phyloP scores from a whole-genome alignment of 78 protist species.

The Isochrysis galbana region DNA sequence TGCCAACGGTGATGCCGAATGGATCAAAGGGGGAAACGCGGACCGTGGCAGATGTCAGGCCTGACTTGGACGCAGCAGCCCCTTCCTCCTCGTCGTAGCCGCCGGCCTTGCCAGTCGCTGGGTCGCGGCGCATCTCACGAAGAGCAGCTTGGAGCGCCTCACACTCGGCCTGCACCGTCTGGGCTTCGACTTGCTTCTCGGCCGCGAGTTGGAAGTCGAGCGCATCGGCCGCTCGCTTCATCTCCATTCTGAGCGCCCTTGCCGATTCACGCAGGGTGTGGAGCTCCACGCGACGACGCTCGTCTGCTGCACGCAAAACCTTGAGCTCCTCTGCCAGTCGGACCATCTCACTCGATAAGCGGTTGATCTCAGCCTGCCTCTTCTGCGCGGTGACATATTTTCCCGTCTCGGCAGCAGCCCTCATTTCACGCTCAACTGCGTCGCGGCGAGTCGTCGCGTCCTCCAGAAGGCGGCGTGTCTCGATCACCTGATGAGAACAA shows the following conservation, averaged over 20 bases:
- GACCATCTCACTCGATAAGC: background rate
- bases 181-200: background rate
- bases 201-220: background rate
- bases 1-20: constrained; percentile 6
- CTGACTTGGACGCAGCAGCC: too few species aligned
- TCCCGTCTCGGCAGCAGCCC: background rate
- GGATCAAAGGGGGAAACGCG: background rate
- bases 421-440: background rate
- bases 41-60: background rate
- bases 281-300: too few species aligned
- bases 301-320: too few species aligned
- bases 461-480: background rate
- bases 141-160: background rate
- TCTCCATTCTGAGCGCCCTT: background rate
- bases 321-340: background rate
- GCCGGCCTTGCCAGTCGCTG: background rate
- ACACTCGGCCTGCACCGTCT: too few species aligned
- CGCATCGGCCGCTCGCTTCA: background rate
- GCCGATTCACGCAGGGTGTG: too few species aligned
- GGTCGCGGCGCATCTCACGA: background rate
- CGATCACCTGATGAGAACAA: too few species aligned
- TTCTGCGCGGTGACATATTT: background rate
- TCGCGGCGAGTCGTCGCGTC: background rate
- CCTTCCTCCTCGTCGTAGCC: background rate
- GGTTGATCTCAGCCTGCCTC: background rate